Base-by-base conservation (phyloP, 495 filamentous ascomycete genomes). In the Tetracladium setigerum region DNA sequence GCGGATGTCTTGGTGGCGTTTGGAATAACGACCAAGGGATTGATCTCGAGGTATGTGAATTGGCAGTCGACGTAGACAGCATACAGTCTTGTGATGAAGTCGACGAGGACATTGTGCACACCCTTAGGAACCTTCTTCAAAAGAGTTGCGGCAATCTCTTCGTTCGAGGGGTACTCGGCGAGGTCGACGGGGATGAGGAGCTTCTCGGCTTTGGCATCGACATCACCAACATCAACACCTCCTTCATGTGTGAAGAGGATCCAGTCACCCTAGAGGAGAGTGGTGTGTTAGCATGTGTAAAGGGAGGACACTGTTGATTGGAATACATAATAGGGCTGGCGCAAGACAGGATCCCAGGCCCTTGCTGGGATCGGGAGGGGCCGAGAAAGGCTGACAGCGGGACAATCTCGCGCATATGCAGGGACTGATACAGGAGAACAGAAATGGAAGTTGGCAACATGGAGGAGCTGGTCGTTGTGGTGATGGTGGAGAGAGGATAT, bases 31-130 rank as follows among this genome's bases (percentile, higher is more conserved):
- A 99, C 92, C 50, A 99, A 72, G 44, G 92, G 92, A 77, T 99
- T 99, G 78, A 99, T 99, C 72, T 99, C 92, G 51, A 99, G 89
- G 74, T 97, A 97, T 62, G 92, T 97, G 78, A 99, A 99, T 71
- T 99, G 92, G 83, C 87, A 95, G 77, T 99, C 92, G 46, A 99
- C 92, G 60, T 97, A 99, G 74, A 99, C 92, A 62, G 89, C 90
- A 63, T 96, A 96, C 18, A 66, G 56, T 56, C 84, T 73, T 58
- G 84, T 84, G 69, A 89, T 99, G 78, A 99, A 98, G 78, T 99
- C 92, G 47, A 96, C 85, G 32, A 99, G 80, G 61, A 99, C 92
- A 55, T 95, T 95, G 77, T 99, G 92, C 34, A 97, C 72, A 60
- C 91, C 91, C 71, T 86, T 78, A 58, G 92, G 92, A 18, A 99